Percentiles rank a stretch among this genome's conserved stretches.
Conservation (phyloP, 306 rosid genomes). For the Fagus crenata region DNA sequence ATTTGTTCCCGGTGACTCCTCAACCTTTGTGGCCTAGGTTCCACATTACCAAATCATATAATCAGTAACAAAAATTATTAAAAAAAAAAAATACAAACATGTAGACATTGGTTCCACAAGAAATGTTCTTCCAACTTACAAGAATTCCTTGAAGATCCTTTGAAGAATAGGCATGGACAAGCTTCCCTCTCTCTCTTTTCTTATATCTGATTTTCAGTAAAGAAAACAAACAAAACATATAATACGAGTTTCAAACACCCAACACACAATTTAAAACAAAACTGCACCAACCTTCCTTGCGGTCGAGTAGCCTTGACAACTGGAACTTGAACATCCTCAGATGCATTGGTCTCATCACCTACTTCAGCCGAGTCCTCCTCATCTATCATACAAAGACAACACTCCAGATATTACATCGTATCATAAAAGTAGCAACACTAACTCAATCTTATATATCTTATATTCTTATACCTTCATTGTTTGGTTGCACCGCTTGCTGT, state of each 20-base stretch:
- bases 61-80: constrained; percentile 11
- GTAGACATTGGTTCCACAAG: not conserved
- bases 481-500: constrained; percentile 69
- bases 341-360: constrained; percentile 41
- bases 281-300: constrained; percentile 74
- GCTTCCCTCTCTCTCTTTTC: constrained; percentile 93
- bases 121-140: constrained; percentile 48
- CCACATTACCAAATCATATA: constrained; percentile 30
- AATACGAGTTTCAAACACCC: not conserved
- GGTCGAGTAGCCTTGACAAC: constrained; percentile 72
- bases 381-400: constrained; percentile 23
- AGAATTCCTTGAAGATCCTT: constrained; percentile 96
- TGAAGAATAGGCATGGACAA: constrained; percentile 68
- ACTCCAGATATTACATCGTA: constrained; percentile 16
- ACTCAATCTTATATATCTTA: constrained; percentile 6
- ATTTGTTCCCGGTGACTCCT: constrained; percentile 35
- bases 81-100: not conserved
- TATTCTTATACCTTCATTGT: constrained; percentile 45
- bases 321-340: constrained; percentile 33
- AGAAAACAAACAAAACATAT: not conserved
- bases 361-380: constrained; percentile 35
- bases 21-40: constrained; percentile 67
- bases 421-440: not conserved
- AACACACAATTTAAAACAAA: not conserved
- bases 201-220: constrained; percentile 52